These are phyloP conservation scores for sunflower (Helianthus annuus) DNA, from an alignment of 129 eudicot species.

Conservation along the genomic window HanXRQr2.0-SUNRISE NC_035435.2:147564688-147565187, in stretches of 20 bases:
- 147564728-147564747: slow-evolving; percentile 22
- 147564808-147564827: slow-evolving; percentile 3
- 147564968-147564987: slow-evolving; percentile 15
- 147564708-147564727: background rate
- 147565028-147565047: slow-evolving; percentile 26
- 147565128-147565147: slow-evolving; percentile 81
- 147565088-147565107: slow-evolving; percentile 71
- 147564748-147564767: slow-evolving; percentile 29
- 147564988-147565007: slow-evolving; percentile 33
- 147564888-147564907: slow-evolving; percentile 77
- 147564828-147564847: background rate
- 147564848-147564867: slow-evolving; percentile 49
- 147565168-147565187: slow-evolving; percentile 73
- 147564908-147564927: slow-evolving; percentile 57
- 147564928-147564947: slow-evolving; percentile 41
- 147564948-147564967: background rate
- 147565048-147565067: slow-evolving; percentile 3
- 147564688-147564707: slow-evolving; percentile 1
- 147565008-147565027: slow-evolving; percentile 28
- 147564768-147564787: slow-evolving; percentile 12
- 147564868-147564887: slow-evolving; percentile 82
- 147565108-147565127: slow-evolving; percentile 88
- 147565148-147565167: slow-evolving; percentile 80
- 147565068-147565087: slow-evolving; percentile 38
- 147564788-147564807: background rate